Percentiles rank a stretch among this genome's conserved stretches.
These are phyloP conservation scores for Chalara sp. DNA, from an alignment of 2,329 filamentous ascomycete species.

Conservation along the genomic window DNA sequence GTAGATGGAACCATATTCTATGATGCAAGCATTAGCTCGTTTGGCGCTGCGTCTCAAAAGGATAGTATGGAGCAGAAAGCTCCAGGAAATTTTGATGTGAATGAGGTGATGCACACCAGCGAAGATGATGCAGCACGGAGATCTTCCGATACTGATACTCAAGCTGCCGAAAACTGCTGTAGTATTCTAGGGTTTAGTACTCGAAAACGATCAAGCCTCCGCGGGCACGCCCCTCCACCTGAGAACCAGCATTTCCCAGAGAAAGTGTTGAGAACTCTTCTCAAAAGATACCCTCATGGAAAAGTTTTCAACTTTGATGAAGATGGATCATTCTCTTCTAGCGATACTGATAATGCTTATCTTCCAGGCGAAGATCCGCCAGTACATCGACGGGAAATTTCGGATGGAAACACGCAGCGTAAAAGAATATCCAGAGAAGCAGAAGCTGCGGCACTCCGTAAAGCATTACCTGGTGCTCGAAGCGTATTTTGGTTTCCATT, in stretches of 20 bases:
- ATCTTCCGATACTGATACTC: conserved; percentile 11
- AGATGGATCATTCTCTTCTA: conserved; percentile 20
- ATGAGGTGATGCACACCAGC: conserved; percentile 15
- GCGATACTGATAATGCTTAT: conserved; percentile 16
- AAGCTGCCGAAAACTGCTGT: conserved; percentile 16
- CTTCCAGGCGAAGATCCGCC: neutral
- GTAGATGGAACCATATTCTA: conserved; percentile 24
- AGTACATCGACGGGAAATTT: neutral
- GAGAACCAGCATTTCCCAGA: conserved; percentile 19
- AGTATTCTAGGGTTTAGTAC: conserved; percentile 25
- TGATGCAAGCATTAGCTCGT: conserved; percentile 24
- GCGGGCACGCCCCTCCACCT: conserved; percentile 15
- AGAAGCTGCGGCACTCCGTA: conserved; percentile 26
- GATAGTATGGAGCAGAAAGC: conserved; percentile 18
- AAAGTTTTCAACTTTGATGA: conserved; percentile 26
- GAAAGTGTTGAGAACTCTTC: conserved; percentile 18
- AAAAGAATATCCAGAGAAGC: conserved; percentile 17
- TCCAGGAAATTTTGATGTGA: conserved; percentile 17
- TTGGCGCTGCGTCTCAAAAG: conserved; percentile 20
- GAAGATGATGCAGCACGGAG: conserved; percentile 19
- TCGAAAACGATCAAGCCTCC: conserved; percentile 19
- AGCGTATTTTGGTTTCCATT: conserved; percentile 42
- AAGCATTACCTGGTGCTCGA: conserved; percentile 35
- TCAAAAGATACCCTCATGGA: conserved; percentile 26
- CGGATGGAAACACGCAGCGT: conserved; percentile 4